Conservation (phyloP, 192 early-diverging fungal genomes). For the Polychytrium aggregatum region DNA sequence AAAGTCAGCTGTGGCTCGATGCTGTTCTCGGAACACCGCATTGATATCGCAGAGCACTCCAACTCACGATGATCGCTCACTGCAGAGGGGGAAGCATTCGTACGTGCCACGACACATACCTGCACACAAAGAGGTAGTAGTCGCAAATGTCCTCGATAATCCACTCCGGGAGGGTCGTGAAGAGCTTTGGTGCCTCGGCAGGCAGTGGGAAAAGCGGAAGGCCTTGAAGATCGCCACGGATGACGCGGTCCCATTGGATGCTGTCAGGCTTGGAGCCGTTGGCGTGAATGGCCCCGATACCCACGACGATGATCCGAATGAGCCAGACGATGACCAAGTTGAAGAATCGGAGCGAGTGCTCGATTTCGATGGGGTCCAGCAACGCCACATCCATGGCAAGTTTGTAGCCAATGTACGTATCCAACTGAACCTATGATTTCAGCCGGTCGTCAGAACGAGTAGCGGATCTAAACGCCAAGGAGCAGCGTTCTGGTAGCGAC, state of each 20-base stretch:
- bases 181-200: conserved; percentile 31
- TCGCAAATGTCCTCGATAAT: conserved; percentile 84
- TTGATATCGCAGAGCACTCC: too few species aligned
- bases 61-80: too few species aligned
- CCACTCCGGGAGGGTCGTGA: conserved; percentile 82
- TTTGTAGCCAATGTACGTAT: conserved; percentile 52
- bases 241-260: too few species aligned
- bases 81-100: too few species aligned
- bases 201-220: conserved; percentile 42
- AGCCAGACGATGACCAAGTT: conserved; percentile 85
- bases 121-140: conserved; percentile 59
- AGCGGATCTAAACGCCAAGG: too few species aligned
- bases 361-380: conserved; percentile 59
- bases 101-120: conserved; percentile 41
- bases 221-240: too few species aligned
- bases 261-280: too few species aligned
- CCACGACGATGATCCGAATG: conserved; percentile 49
- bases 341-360: conserved; percentile 63
- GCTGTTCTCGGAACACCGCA: too few species aligned
- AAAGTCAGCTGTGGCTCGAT: too few species aligned
- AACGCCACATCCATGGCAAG: conserved; percentile 67
- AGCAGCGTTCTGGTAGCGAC: too few species aligned
- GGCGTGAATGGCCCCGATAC: too few species aligned
- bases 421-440: conserved; percentile 55
- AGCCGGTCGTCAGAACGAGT: too few species aligned